Conservation (phyloP, 2,329 filamentous ascomycete species). For the Ascochyta rabiei region DNA sequence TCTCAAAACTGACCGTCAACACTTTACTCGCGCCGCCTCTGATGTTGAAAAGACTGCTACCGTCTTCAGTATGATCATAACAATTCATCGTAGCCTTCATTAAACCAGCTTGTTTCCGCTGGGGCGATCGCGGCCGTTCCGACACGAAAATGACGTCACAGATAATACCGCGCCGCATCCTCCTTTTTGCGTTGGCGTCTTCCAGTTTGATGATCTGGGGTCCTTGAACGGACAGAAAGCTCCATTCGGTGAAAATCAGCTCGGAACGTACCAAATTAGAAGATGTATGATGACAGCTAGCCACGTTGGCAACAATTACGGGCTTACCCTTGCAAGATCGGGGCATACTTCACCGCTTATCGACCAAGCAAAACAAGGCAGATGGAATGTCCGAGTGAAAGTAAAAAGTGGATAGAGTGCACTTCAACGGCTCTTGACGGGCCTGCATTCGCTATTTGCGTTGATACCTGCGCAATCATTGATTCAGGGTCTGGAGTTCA, state of each 20-base stretch:
- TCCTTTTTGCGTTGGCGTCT: neutral
- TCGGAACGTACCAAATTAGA: constrained; percentile 3
- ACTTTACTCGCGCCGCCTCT: too few species aligned
- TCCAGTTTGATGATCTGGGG: constrained; percentile 3
- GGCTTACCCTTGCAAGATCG: constrained; percentile 10
- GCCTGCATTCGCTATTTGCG: constrained; percentile 4
- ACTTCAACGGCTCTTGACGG: neutral
- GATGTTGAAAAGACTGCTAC: too few species aligned
- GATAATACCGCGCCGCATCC: neutral
- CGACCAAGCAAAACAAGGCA: constrained; percentile 13
- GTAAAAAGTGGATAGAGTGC: constrained; percentile 1
- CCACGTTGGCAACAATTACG: constrained; percentile 12
- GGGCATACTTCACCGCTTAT: constrained; percentile 13
- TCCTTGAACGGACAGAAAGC: constrained; percentile 1
- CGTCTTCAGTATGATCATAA: neutral
- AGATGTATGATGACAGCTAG: constrained; percentile 7
- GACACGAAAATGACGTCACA: constrained; percentile 7
- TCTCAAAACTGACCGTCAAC: too few species aligned
- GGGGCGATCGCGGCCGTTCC: neutral
- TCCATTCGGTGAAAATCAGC: neutral
- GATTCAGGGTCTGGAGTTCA: neutral
- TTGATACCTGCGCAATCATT: constrained; percentile 7
- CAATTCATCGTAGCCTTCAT: neutral
- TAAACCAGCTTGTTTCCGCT: neutral
- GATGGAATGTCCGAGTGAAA: neutral